Conservation (phyloP, 768 basidiomycete species). For the Postia placenta region DNA sequence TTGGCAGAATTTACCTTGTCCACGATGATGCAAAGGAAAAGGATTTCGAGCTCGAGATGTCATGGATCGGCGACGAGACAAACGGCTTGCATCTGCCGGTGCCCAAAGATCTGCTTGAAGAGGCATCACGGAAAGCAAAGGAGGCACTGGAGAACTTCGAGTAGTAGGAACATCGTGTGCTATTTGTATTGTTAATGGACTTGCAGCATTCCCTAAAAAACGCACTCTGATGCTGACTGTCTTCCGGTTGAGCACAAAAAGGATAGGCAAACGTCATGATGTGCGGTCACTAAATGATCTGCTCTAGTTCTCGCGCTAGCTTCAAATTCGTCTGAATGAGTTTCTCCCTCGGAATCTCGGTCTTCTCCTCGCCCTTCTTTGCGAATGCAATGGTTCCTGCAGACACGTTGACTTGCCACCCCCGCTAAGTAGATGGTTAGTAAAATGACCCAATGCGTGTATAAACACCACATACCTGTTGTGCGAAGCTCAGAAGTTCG, state of each 20-base stretch:
- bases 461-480: constrained; percentile 46
- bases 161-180: constrained; percentile 23
- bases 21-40: constrained; percentile 99
- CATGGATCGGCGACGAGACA: constrained; percentile 90
- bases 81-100: constrained; percentile 75
- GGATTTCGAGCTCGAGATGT: constrained; percentile 96
- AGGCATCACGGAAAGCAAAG: constrained; percentile 86
- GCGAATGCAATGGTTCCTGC: constrained; percentile 70
- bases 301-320: constrained; percentile 86
- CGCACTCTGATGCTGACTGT: not conserved
- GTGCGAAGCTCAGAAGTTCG: constrained; percentile 79
- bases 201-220: not conserved
- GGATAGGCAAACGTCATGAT: no score
- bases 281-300: constrained; percentile 67
- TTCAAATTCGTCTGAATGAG: constrained; percentile 70
- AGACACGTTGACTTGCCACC: constrained; percentile 77
- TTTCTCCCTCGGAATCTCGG: constrained; percentile 82
- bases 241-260: no score
- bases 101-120: constrained; percentile 75
- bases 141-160: constrained; percentile 71
- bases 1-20: constrained; percentile 83
- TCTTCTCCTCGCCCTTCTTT: constrained; percentile 72
- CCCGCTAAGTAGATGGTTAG: constrained; percentile 44
- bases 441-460: constrained; percentile 3
- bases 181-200: constrained; percentile 21